Percentiles rank a stretch among this genome's conserved stretches.
These are phyloP conservation scores for Glycine latifolia DNA, from an alignment of 306 rosid species.

Conservation along the genomic window DNA sequence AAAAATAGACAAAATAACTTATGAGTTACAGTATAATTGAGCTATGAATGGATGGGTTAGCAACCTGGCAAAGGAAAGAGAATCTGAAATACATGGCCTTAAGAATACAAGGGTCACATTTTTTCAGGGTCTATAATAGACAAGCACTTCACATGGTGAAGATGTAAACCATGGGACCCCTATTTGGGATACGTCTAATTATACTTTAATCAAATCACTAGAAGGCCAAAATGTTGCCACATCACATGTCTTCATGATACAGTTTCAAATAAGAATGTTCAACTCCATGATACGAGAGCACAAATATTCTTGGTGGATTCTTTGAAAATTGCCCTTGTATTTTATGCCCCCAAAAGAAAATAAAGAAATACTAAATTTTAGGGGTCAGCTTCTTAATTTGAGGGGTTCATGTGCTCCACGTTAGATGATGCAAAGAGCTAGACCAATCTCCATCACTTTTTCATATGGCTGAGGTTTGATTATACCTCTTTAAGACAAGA, in stretches of 20 bases:
- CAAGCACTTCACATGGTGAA: too few relatives aligned
- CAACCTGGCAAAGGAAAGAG: slow-evolving; percentile 13
- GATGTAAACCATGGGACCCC: slow-evolving; percentile 44
- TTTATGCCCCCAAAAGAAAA: not conserved
- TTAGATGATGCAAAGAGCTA: slow-evolving; percentile 64
- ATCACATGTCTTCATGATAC: slow-evolving; percentile 42
- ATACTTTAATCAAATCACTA: slow-evolving; percentile 42
- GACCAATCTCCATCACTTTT: slow-evolving; percentile 61
- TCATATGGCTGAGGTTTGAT: slow-evolving; percentile 63
- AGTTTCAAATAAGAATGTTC: slow-evolving; percentile 43
- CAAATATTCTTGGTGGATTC: slow-evolving; percentile 45
- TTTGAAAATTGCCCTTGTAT: slow-evolving; percentile 33
- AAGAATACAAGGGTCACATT: slow-evolving; percentile 12
- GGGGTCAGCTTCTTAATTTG: not conserved
- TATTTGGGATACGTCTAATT: slow-evolving; percentile 46
- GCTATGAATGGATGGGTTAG: slow-evolving; percentile 25
- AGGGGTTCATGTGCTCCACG: slow-evolving; percentile 70
- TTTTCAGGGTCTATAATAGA: too few relatives aligned
- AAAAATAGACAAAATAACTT: slow-evolving; percentile 34
- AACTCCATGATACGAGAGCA: slow-evolving; percentile 7
- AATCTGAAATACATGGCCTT: slow-evolving; percentile 7
- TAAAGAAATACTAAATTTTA: slow-evolving; percentile 15
- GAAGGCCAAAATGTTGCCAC: too few relatives aligned
- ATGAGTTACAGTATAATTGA: slow-evolving; percentile 43
- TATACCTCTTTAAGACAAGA: slow-evolving; percentile 51